Conservation (phyloP, 768 basidiomycete genomes). For the Lactifluus pinguis region DNA sequence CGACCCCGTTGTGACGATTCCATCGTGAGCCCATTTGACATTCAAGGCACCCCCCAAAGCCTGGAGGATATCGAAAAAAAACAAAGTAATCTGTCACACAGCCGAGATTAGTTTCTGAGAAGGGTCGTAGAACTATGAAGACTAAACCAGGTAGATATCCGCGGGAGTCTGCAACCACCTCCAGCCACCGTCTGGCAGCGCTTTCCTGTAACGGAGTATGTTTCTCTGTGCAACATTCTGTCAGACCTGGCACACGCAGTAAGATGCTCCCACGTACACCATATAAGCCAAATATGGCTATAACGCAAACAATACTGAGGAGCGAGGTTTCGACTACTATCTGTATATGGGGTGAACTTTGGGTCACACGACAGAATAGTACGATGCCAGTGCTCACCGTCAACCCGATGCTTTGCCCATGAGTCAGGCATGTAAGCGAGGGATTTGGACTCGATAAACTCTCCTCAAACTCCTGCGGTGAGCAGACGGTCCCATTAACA, state of each 20-base stretch:
- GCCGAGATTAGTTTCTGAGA: not conserved
- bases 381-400: conserved; percentile 27
- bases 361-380: not conserved
- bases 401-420: no score
- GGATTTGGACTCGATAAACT: no score
- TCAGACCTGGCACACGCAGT: not conserved
- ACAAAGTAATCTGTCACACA: conserved; percentile 22
- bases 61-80: conserved; percentile 31
- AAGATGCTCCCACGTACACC: not conserved
- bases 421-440: no score
- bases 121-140: not conserved
- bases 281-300: not conserved
- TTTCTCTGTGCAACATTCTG: no score
- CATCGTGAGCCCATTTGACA: conserved; percentile 29
- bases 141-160: conserved; percentile 34
- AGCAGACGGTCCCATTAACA: no score
- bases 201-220: no score
- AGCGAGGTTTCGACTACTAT: conserved; percentile 28
- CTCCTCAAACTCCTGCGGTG: no score
- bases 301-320: not conserved
- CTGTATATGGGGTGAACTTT: conserved; percentile 19
- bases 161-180: conserved; percentile 29
- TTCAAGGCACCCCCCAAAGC: conserved; percentile 32
- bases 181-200: not conserved
- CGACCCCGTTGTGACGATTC: conserved; percentile 26